Conservation (phyloP, 495 filamentous ascomycete species). For the Cercophora scortea region DNA sequence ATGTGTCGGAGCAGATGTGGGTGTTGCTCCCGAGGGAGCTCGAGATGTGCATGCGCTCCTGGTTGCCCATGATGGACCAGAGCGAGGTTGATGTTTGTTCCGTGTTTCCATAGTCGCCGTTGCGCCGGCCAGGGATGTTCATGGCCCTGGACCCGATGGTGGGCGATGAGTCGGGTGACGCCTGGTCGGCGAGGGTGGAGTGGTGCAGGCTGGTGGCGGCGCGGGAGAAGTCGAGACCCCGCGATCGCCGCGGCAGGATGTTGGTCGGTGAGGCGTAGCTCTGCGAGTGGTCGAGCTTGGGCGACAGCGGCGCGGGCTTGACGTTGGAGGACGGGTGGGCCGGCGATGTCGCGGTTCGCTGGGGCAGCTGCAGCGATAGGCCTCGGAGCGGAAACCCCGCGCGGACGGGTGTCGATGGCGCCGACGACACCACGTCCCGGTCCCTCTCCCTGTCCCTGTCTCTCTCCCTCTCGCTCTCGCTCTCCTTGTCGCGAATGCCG, state of each 20-base stretch:
- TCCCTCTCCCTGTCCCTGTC: neutral
- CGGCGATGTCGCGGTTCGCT: conserved; percentile 35
- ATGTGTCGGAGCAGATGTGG: conserved; percentile 71
- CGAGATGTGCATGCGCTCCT: conserved; percentile 68
- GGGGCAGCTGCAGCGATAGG: conserved; percentile 68
- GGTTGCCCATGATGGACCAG: conserved; percentile 42
- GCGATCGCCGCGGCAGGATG: conserved; percentile 75
- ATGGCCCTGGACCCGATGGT: conserved; percentile 71
- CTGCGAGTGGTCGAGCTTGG: conserved; percentile 73
- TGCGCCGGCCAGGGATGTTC: conserved; percentile 55
- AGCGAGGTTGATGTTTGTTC: conserved; percentile 34
- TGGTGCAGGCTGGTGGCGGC: conserved; percentile 94
- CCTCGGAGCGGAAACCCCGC: conserved; percentile 50
- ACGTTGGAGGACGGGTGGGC: conserved; percentile 34
- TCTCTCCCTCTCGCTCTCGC: conserved; percentile 4
- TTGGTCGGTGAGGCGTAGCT: conserved; percentile 74
- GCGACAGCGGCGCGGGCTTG: conserved; percentile 67
- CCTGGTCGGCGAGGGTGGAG: conserved; percentile 80
- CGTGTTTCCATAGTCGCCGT: conserved; percentile 23
- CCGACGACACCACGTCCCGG: neutral
- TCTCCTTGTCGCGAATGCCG: conserved; percentile 33
- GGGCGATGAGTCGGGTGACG: conserved; percentile 90
- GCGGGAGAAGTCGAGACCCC: conserved; percentile 86
- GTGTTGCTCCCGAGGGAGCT: conserved; percentile 79
- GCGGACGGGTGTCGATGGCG: conserved; percentile 46